Base-by-base conservation (phyloP, 805 yeast genomes). In the Metschnikowia matae region DNA sequence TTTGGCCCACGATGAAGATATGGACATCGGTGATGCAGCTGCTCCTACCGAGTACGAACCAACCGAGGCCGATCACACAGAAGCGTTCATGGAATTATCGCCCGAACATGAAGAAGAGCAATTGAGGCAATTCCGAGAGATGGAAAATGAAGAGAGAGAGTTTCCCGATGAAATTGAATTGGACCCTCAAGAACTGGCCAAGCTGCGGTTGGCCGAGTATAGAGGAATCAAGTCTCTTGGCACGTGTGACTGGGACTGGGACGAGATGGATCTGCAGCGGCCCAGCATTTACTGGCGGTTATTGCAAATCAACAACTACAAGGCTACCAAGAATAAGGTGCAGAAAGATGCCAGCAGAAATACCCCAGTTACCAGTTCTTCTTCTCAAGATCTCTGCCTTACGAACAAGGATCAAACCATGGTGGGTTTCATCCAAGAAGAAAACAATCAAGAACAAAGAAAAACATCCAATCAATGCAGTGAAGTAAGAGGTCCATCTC, bases 91-190 rank as follows among this genome's bases (percentile, higher is more conserved):
- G 48, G 96, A 89, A 35, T 70, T 89, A 46, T 73, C 85, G 1
- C 83, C 85, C 33, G 96, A 88, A 59, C 97, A 89, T 59, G 97
- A 89, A 65, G 83, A 82, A 52, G 79, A 82, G 59, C 97, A 91
- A 68, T 74, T 89, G 54, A 71, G 78, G 50, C 79, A 77, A 60
- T 90, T 77, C 70, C 81, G 94, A 58, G 75, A 75, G 37, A 67
- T 81, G 54, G 96, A 83, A 57, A 79, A 80, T 52, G 97, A 91
- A 49, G 97, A 89, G 64, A 77, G 82, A 34, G 96, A 91, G 60
- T 94, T 90, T 75, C 98, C 98, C 0, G 99, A 94, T 69, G 99
- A 94, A 70, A 70, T 92, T 49, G 98, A 94, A 66, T 71, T 94
- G 40, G 79, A 77, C 42, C 97, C 97, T 31, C 64, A 68, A 5